Conservation (phyloP, 768 basidiomycete genomes). For the Russula abietina region DNA sequence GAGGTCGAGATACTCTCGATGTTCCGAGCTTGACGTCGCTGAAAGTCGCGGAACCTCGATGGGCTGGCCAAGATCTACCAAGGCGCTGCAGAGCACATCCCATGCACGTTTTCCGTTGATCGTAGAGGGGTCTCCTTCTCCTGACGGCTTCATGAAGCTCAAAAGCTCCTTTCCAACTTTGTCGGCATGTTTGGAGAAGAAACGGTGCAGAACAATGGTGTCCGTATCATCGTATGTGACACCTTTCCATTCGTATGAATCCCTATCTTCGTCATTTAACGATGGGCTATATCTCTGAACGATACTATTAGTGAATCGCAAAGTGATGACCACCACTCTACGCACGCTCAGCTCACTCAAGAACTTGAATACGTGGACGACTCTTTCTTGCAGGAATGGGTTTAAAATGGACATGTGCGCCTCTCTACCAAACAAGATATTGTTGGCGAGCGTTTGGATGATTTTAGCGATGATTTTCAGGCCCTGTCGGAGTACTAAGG, state of each 20-base stretch:
- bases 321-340: conserved; percentile 5
- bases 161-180: conserved; percentile 84
- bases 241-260: conserved; percentile 60
- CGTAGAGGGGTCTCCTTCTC: conserved; percentile 49
- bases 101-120: conserved; percentile 73
- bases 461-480: conserved; percentile 86
- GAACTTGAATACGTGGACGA: conserved; percentile 68
- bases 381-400: conserved; percentile 63
- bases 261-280: conserved; percentile 48
- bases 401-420: conserved; percentile 79
- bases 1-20: conserved; percentile 61
- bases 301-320: not conserved
- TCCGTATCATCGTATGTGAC: conserved; percentile 81
- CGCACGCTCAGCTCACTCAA: conserved; percentile 69
- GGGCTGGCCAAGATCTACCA: conserved; percentile 72
- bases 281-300: conserved; percentile 39
- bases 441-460: conserved; percentile 90
- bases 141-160: conserved; percentile 55
- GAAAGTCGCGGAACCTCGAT: conserved; percentile 63
- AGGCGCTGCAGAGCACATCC: conserved; percentile 71
- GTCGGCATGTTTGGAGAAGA: conserved; percentile 79
- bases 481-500: conserved; percentile 59
- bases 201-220: conserved; percentile 74
- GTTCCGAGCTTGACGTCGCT: conserved; percentile 40
- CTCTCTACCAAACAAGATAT: conserved; percentile 89